Conservation (phyloP, 2,329 filamentous ascomycete species). For the Fonsecaea pugnacius region DNA sequence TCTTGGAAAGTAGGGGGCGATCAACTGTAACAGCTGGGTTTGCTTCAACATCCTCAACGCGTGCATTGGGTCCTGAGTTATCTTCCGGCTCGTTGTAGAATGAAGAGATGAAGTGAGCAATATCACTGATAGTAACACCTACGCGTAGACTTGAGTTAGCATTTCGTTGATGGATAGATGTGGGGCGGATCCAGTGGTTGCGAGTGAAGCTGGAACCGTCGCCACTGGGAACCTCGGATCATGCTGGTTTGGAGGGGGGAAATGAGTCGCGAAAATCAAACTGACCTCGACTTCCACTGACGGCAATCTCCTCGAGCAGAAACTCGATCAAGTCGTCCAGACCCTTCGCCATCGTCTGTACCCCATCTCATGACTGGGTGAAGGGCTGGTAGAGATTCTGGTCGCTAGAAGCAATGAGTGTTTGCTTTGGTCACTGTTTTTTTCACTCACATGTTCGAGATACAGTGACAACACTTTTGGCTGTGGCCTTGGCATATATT, state of each 20-base stretch:
- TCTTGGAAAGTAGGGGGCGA: conserved; percentile 56
- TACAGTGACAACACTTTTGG: neutral
- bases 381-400: neutral
- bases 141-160: neutral
- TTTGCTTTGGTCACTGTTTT: conserved; percentile 17
- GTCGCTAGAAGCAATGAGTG: neutral
- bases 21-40: conserved; percentile 46
- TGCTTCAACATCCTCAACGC: neutral
- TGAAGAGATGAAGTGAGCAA: conserved; percentile 43
- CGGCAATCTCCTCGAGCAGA: conserved; percentile 63
- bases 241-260: conserved; percentile 1
- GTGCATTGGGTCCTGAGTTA: conserved; percentile 19
- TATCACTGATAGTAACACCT: conserved; percentile 37
- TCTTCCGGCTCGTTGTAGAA: conserved; percentile 43
- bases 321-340: conserved; percentile 63
- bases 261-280: conserved; percentile 22
- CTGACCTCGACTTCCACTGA: conserved; percentile 63
- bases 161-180: conserved; percentile 17
- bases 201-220: neutral
- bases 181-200: conserved; percentile 28
- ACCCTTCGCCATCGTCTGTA: conserved; percentile 52
- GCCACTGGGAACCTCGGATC: conserved; percentile 10
- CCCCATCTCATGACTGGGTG: conserved; percentile 22
- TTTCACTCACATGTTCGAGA: neutral
- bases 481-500: conserved; percentile 8